Percentiles rank a stretch among this genome's conserved stretches.
These are phyloP conservation scores for Venturia nashicola DNA, from an alignment of 2,329 filamentous ascomycete species.

Conservation along the genomic window DNA sequence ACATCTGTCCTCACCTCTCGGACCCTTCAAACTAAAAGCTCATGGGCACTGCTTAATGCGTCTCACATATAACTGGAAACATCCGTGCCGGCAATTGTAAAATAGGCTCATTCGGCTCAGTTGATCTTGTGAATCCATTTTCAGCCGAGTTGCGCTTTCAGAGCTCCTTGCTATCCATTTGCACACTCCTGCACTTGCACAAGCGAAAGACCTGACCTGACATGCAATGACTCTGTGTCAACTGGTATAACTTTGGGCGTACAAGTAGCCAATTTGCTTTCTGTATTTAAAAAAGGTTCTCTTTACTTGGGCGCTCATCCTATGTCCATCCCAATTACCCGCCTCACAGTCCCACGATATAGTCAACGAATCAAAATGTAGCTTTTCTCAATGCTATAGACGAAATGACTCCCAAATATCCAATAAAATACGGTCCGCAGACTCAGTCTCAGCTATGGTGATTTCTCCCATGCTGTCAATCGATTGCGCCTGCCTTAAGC, in stretches of 20 bases:
- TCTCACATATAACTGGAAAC: background rate
- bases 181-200: background rate
- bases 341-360: background rate
- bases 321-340: background rate
- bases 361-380: background rate
- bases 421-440: background rate
- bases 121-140: background rate
- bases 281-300: too few species aligned
- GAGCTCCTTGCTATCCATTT: too few species aligned
- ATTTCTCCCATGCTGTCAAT: background rate
- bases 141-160: background rate
- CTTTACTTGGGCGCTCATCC: too few species aligned
- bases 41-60: slow-evolving; percentile 1
- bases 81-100: background rate
- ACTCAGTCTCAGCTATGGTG: background rate
- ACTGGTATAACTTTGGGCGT: too few species aligned
- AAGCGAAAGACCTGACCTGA: background rate
- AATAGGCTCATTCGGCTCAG: background rate
- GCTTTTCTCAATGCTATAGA: background rate
- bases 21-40: background rate
- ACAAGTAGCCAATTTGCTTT: too few species aligned
- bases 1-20: background rate
- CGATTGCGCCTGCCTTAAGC: background rate
- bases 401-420: background rate
- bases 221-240: too few species aligned